Evolutionary conservation across 2,329 filamentous ascomycete species (phyloP).

Genomic region (Fusarium bulbicola): DNA sequence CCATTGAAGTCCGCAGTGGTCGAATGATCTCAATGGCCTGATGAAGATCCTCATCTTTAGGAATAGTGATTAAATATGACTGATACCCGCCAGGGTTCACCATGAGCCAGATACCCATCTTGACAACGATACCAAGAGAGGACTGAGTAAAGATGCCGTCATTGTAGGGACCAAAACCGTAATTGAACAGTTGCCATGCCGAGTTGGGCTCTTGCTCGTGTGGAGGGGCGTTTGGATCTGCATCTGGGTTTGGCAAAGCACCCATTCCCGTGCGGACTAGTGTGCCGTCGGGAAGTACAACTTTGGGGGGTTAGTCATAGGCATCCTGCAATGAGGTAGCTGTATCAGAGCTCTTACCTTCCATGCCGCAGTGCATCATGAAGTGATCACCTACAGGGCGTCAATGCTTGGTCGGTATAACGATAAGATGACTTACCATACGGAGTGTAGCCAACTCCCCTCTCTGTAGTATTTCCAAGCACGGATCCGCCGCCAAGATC

Average conservation of each 20-base stretch:
- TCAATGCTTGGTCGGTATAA: neutral
- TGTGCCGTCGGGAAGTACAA: slow-evolving; percentile 21
- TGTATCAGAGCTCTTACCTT: neutral
- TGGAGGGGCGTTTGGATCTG: slow-evolving; percentile 14
- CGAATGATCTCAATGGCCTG: slow-evolving; percentile 34
- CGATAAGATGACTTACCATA: slow-evolving; percentile 3
- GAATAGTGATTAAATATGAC: slow-evolving; percentile 34
- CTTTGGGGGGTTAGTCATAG: neutral
- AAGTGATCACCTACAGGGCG: slow-evolving; percentile 13
- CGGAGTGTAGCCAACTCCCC: slow-evolving; percentile 32
- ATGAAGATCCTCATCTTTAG: slow-evolving; percentile 32
- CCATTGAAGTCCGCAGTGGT: slow-evolving; percentile 32
- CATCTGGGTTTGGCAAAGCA: slow-evolving; percentile 26
- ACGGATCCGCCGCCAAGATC: slow-evolving; percentile 30
- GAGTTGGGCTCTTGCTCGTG: slow-evolving; percentile 28
- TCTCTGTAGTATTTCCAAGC: slow-evolving; percentile 25
- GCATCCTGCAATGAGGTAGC: neutral
- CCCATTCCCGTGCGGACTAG: slow-evolving; percentile 32
- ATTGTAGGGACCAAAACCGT: slow-evolving; percentile 27
- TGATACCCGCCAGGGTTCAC: slow-evolving; percentile 26
- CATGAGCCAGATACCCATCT: slow-evolving; percentile 35
- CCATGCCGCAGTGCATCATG: slow-evolving; percentile 34
- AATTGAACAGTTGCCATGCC: slow-evolving; percentile 32
- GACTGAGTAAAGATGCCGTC: slow-evolving; percentile 32
- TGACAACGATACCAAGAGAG: slow-evolving; percentile 26